Base-by-base conservation (phyloP, 2,329 filamentous ascomycete species). In the Cylindrodendrum hubeiense region DNA sequence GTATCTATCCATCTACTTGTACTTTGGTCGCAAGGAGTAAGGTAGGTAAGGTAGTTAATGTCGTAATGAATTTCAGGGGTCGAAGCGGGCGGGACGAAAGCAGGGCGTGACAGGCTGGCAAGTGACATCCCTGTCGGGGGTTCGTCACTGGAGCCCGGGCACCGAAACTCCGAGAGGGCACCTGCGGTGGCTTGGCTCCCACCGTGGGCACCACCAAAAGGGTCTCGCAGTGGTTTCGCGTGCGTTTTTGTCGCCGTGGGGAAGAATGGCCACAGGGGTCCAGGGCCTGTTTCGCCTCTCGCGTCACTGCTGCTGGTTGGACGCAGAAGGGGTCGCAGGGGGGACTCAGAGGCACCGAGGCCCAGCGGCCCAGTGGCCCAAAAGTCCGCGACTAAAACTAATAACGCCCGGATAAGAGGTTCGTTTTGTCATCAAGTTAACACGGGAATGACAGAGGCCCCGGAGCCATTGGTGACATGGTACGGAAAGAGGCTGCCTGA, bases 11-110 rank as follows among this genome's bases (percentile, higher is more conserved):
- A 33, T n/a, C 37, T 39, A 39, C 37, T n/a, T n/a, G n/a, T n/a
- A n/a, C n/a, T n/a, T n/a, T n/a, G n/a, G n/a, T n/a, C n/a, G n/a
- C n/a, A n/a, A n/a, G n/a, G n/a, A n/a, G n/a, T n/a, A n/a, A n/a
- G n/a, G n/a, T n/a, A n/a, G n/a, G n/a, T n/a, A n/a, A n/a, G n/a
- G n/a, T n/a, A n/a, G n/a, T n/a, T 50, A 12, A 50, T 28, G 47
- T 26, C 33, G 51, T 46, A 55, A 62, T 62, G 51, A 51, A 51
- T 62, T 62, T 62, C 59, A 62, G 59, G 59, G 59, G 59, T 62
- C 22, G 24, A 34, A 56, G 24, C 41, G 26, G 53, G 39, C 41
- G 37, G 24, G 37, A 54, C 10, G 10, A 28, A 10, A 55, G 10
- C 6, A 9, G 24, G 4, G 17, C 30, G 46, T 34, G 47, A 34